Base-by-base conservation (phyloP, 306 rosid genomes). In the Gastrolobium villosum region DNA sequence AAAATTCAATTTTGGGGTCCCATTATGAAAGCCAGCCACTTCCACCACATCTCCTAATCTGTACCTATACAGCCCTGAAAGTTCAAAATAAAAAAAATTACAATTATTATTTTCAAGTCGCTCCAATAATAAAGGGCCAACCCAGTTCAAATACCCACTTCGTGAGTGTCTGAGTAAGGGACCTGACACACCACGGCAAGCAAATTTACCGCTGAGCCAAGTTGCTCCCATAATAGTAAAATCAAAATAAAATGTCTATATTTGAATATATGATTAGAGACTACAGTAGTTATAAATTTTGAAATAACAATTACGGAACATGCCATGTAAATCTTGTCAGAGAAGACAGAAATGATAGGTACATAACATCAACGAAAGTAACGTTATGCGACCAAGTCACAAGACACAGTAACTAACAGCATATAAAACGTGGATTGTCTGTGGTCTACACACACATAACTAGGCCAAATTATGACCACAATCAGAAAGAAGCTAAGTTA, bases 11-110 rank as follows among this genome's bases (percentile, higher is more conserved):
- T 94, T 94, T 36, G 99, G 99, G 15, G 94, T 89, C 60, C 90
- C 87, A 4, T 80, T 88, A 89, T 92, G 89, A 75, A 92, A 94
- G 0, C 91, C 95, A 0, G 69, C 87, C 75, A 94, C 99, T 87
- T 94, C 99, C 82, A 94, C 99, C 50, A 94, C 94, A 57, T 94
- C 99, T 14, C 99, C 99, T 78, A 94, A 57, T n/a, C 94, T 82
- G 88, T 72, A 92, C 81, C 99, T 88, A 32, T 94, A 94, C 4
- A 94, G 79, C n/a, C 99, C 99, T 94, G 90, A 15, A 71, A 20
- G 32, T 5, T 36, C 7, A 9, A 1, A 44, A 8, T 0, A 55
- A 36, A 7, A 35, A 49, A 2, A 20, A 0, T 6, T 7, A 3
- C 13, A 3, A 0, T 20, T 20, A 20, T 20, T 20, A 20, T 20